These are phyloP conservation scores for Aegilops umbellulata DNA, from an alignment of 176 grass and related monocot species.

Conservation along the genomic window DNA sequence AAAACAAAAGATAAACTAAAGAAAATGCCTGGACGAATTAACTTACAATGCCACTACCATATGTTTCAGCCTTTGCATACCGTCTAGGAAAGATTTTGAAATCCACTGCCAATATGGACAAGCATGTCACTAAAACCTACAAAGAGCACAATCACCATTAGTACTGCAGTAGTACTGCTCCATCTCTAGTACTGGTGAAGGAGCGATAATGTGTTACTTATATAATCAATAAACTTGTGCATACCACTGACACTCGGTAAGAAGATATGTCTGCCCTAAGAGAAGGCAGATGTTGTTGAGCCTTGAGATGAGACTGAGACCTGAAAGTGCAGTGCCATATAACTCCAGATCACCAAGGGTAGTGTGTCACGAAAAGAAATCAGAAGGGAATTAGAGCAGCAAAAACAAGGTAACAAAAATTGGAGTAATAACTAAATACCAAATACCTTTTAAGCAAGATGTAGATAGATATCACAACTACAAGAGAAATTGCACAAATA, in stretches of 20 bases:
- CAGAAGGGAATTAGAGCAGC: background rate
- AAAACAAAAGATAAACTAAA: background rate
- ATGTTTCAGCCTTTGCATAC: constrained; percentile 95
- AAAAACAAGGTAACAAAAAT: constrained; percentile 11
- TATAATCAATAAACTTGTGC: constrained; percentile 14
- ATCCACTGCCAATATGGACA: constrained; percentile 94
- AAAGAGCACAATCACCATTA: constrained; percentile 15
- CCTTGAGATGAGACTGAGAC: constrained; percentile 39
- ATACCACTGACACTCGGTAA: constrained; percentile 89
- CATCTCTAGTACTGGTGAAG: constrained; percentile 13
- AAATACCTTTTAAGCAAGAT: constrained; percentile 61
- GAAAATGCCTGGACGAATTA: background rate
- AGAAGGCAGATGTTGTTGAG: constrained; percentile 32
- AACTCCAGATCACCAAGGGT: background rate
- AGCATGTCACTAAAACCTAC: constrained; percentile 87
- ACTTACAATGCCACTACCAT: constrained; percentile 85
- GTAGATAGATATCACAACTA: constrained; percentile 42
- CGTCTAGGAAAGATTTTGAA: constrained; percentile 88
- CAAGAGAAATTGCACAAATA: constrained; percentile 41
- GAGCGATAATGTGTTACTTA: background rate
- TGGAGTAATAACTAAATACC: background rate
- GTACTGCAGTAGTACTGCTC: background rate
- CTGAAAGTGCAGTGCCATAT: constrained; percentile 28
- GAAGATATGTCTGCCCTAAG: constrained; percentile 68
- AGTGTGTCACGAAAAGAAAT: constrained; percentile 27